Evolutionary conservation across 2,329 filamentous ascomycete genomes (phyloP).

Genomic region (Chrysosporium queenslandicum): DNA sequence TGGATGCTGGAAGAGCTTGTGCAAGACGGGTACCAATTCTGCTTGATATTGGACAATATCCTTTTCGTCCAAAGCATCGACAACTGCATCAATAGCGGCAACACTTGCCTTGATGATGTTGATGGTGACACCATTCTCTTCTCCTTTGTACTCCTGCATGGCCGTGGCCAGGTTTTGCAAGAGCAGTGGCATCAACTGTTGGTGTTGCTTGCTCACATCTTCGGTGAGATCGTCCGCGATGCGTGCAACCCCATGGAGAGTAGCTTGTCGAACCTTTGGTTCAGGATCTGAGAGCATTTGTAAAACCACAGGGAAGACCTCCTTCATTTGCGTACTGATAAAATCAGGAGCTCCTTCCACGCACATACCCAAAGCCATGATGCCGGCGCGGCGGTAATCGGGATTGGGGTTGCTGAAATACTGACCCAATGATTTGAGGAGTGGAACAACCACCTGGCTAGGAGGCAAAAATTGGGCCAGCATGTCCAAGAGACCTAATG

Average conservation of each 20-base stretch:
- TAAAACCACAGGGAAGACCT: constrained; percentile 75
- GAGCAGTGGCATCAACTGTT: constrained; percentile 69
- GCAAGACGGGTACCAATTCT: constrained; percentile 75
- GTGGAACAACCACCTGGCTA: constrained; percentile 84
- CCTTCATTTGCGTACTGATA: constrained; percentile 80
- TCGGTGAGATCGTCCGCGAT: constrained; percentile 89
- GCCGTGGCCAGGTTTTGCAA: constrained; percentile 83
- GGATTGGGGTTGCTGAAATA: constrained; percentile 68
- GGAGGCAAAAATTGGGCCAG: constrained; percentile 81
- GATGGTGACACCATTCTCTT: constrained; percentile 61
- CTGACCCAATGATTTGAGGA: constrained; percentile 73
- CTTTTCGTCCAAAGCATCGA: constrained; percentile 69
- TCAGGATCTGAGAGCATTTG: constrained; percentile 75
- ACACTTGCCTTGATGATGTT: constrained; percentile 84
- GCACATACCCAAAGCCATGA: constrained; percentile 83
- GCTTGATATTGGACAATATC: constrained; percentile 73
- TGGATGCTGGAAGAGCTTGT: constrained; percentile 69
- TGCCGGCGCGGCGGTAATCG: constrained; percentile 77
- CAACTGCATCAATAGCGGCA: constrained; percentile 80
- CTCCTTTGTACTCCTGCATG: constrained; percentile 54
- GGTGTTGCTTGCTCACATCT: constrained; percentile 77
- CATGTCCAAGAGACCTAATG: constrained; percentile 78
- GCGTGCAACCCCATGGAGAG: constrained; percentile 76
- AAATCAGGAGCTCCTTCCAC: constrained; percentile 97
- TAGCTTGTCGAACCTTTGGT: constrained; percentile 71